These are phyloP conservation scores for Plasmodium reichenowi DNA, from an alignment of 169 alveolate genomes.

Conservation along the genomic window DNA sequence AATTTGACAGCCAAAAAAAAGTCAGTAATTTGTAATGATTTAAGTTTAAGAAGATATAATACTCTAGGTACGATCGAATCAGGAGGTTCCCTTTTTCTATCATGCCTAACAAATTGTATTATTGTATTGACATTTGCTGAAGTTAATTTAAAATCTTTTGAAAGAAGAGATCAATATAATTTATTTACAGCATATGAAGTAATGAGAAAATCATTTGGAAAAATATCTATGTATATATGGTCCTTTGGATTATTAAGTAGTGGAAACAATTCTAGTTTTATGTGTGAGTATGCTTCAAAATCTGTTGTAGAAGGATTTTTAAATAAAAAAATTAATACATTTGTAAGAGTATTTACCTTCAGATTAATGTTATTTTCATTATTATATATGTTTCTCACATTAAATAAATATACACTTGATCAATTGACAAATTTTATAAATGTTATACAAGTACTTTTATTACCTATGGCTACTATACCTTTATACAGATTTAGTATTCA, in stretches of 20 bases:
- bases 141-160: conserved; percentile 26
- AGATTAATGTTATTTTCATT: conserved; percentile 49
- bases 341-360: conserved; percentile 50
- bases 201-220: conserved; percentile 71
- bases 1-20: conserved; percentile 68
- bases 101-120: conserved; percentile 68
- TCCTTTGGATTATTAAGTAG: conserved; percentile 76
- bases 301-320: conserved; percentile 70
- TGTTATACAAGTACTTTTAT: conserved; percentile 56
- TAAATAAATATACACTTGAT: conserved; percentile 67
- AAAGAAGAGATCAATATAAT: conserved; percentile 45
- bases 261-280: conserved; percentile 74
- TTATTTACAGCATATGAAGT: conserved; percentile 73
- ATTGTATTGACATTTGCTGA: conserved; percentile 76
- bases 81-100: conserved; percentile 45
- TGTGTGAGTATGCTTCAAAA: conserved; percentile 77
- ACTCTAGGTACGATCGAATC: conserved; percentile 61
- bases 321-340: conserved; percentile 58
- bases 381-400: conserved; percentile 36
- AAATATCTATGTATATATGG: conserved; percentile 72
- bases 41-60: conserved; percentile 49
- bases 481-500: conserved; percentile 63
- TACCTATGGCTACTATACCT: conserved; percentile 71
- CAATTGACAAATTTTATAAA: conserved; percentile 69
- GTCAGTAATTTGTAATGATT: conserved; percentile 30